Evolutionary conservation across 805 yeast genomes (phyloP), one percentile per base, ranked within the genome.

Genomic region (Lachancea dasiensis): DNA sequence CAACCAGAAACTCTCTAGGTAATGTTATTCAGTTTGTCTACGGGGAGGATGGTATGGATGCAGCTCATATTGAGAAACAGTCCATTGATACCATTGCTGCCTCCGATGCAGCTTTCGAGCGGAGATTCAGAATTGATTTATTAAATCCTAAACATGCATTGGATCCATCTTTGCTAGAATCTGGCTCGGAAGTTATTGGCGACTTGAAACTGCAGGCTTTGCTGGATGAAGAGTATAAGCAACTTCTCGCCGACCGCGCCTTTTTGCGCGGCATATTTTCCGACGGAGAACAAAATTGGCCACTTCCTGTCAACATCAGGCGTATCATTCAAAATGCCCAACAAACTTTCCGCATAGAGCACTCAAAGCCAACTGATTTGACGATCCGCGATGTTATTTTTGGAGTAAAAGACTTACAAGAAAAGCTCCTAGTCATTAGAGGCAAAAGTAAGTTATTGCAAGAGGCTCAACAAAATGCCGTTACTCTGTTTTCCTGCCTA

Each of bases 11-110:
- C 64, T 94, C 99, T 4, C 68, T 92, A 47, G 99, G 99, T 56
- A 96, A 90, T 59, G 75, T 92, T 46, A 84, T 92, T 53, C 97
- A 92, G 69, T 92, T 92, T 65, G 75, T 89, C 44, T 92, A 92
- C 57, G 99, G 99, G 72, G 99, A 92, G 65, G 99, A 92, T 68
- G 99, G 99, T 66, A 72, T 92, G 54, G 99, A 92, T 70, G 98
- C 95, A 56, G 84, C 97, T 20, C 95, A 89, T 59, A 97, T 92
- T 45, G 99, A 92, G 63, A 87, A 85, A 58, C 99, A 92, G 67
- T 77, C 95, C 8, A 76, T 92, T 40, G 98, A 92, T 58, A 85
- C 97, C 2, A 84, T 92, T 54, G 95, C 97, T 24, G 97, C 97
- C 11, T 82, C 95, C 9, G 86, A 85, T 60, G 78, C 66, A 9